A percentile compares a stretch with the other conserved stretches of the same genome.
Conservation (phyloP, 1,284 basidiomycete genomes). For the Cystobasidium sp. region DNA sequence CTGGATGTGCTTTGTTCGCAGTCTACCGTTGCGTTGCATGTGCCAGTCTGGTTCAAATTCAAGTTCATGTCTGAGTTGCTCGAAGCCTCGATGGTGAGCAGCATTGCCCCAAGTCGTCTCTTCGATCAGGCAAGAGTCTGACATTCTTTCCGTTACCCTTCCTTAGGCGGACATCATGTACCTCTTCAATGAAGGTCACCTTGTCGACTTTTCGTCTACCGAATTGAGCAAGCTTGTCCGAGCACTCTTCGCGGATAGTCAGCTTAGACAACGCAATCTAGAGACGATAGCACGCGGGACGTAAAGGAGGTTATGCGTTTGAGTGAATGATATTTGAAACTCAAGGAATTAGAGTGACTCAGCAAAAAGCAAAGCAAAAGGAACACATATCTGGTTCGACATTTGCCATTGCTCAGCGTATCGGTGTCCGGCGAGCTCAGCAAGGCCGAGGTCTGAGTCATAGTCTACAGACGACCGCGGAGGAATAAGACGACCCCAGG, state of each 20-base stretch:
- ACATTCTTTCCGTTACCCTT: not conserved
- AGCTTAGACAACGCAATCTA: constrained; percentile 76
- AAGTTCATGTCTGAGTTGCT: constrained; percentile 87
- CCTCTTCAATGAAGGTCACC: constrained; percentile 84
- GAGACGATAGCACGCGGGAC: constrained; percentile 62
- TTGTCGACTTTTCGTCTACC: constrained; percentile 85
- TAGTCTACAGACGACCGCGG: too few species aligned
- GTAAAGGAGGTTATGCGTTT: too few species aligned
- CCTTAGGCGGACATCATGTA: constrained; percentile 76
- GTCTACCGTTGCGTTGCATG: constrained; percentile 58
- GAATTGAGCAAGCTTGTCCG: constrained; percentile 81
- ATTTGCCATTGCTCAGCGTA: too few species aligned
- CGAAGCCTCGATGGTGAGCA: constrained; percentile 78
- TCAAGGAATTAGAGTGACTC: too few species aligned
- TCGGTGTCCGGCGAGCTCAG: too few species aligned
- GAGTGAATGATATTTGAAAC: too few species aligned
- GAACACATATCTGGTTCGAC: too few species aligned
- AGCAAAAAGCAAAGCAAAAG: too few species aligned
- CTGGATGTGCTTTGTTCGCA: not conserved
- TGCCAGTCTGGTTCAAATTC: constrained; percentile 92
- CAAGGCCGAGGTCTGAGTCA: too few species aligned
- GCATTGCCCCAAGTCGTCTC: not conserved
- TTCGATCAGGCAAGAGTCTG: too few species aligned
- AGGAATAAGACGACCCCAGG: too few species aligned
- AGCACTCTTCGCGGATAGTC: constrained; percentile 90